A percentile compares a stretch with the other conserved stretches of the same genome.
phyloP scores from a whole-genome alignment of 2,329 filamentous ascomycete species.

The Scedosporium apiospermum region DNA sequence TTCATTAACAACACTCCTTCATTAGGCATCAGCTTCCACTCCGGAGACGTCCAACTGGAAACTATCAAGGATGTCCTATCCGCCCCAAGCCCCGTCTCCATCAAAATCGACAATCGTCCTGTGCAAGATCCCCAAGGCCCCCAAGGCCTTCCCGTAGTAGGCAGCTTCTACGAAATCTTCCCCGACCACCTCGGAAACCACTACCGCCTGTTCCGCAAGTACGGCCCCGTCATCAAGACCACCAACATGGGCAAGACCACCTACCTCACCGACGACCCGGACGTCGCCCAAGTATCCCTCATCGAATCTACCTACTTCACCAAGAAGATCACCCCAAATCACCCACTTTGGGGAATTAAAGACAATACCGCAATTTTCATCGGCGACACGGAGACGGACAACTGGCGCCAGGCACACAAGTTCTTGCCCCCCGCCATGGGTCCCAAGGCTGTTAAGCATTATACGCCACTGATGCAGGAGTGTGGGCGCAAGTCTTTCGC shows the following conservation, averaged over 20 bases:
- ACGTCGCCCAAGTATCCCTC: constrained; percentile 34
- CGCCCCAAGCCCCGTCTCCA: constrained; percentile 22
- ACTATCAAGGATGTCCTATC: constrained; percentile 24
- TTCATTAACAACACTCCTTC: not conserved
- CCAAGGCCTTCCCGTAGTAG: constrained; percentile 35
- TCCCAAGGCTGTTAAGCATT: constrained; percentile 51
- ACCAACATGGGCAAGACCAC: constrained; percentile 38
- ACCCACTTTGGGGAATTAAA: constrained; percentile 35
- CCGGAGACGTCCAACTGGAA: constrained; percentile 19
- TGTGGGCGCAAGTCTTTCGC: constrained; percentile 40
- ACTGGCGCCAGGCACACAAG: constrained; percentile 47
- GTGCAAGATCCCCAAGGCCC: constrained; percentile 43
- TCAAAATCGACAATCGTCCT: constrained; percentile 38
- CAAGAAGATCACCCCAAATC: constrained; percentile 40
- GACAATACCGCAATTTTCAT: constrained; percentile 32
- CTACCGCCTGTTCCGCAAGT: constrained; percentile 41
- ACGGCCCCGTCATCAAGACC: constrained; percentile 42
- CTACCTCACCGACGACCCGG: constrained; percentile 42
- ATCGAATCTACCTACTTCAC: constrained; percentile 42
- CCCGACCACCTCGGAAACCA: constrained; percentile 50
- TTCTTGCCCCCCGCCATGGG: constrained; percentile 50
- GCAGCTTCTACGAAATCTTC: constrained; percentile 44
- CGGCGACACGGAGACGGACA: constrained; percentile 39
- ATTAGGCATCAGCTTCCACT: constrained; percentile 17
- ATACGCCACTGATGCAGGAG: constrained; percentile 48